Evolutionary conservation across 2,329 filamentous ascomycete species (phyloP).

Genomic region (Aspergillus sclerotialis): DNA sequence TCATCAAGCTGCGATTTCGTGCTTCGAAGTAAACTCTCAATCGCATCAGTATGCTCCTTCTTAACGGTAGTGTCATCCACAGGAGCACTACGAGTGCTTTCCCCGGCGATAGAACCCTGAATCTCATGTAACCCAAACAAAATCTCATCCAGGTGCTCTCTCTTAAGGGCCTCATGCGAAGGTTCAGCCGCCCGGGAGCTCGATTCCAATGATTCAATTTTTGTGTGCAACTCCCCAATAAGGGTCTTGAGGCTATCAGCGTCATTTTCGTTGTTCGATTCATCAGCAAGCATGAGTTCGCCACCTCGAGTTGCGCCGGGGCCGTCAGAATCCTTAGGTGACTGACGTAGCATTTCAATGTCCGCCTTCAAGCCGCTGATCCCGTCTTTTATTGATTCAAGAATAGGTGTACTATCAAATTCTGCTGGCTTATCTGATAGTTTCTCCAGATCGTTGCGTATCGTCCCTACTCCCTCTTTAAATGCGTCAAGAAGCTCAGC

Average conservation of each 20-base stretch:
- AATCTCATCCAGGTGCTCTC: constrained; percentile 41
- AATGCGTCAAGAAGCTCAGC: constrained; percentile 55
- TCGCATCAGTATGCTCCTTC: constrained; percentile 81
- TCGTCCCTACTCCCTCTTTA: constrained; percentile 63
- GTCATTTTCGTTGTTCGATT: constrained; percentile 54
- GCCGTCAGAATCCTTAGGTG: constrained; percentile 42
- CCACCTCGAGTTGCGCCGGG: constrained; percentile 45
- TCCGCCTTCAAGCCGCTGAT: constrained; percentile 69
- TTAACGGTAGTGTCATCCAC: constrained; percentile 51
- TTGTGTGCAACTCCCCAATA: constrained; percentile 73
- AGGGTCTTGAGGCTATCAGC: constrained; percentile 80
- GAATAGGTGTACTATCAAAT: constrained; percentile 79
- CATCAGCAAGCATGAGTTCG: constrained; percentile 52
- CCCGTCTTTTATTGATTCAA: constrained; percentile 79
- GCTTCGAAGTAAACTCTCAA: constrained; percentile 83
- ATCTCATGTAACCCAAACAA: constrained; percentile 44
- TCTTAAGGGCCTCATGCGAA: constrained; percentile 38
- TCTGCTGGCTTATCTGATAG: constrained; percentile 73
- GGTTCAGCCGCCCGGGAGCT: constrained; percentile 33
- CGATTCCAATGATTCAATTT: constrained; percentile 69
- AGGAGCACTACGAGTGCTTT: constrained; percentile 38
- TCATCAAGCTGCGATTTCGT: constrained; percentile 85
- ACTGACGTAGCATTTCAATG: constrained; percentile 67
- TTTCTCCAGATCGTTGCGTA: constrained; percentile 68
- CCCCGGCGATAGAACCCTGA: constrained; percentile 51